These are phyloP conservation scores for Podila epicladia DNA, from an alignment of 192 early-diverging fungal species.

Conservation along the genomic window DNA sequence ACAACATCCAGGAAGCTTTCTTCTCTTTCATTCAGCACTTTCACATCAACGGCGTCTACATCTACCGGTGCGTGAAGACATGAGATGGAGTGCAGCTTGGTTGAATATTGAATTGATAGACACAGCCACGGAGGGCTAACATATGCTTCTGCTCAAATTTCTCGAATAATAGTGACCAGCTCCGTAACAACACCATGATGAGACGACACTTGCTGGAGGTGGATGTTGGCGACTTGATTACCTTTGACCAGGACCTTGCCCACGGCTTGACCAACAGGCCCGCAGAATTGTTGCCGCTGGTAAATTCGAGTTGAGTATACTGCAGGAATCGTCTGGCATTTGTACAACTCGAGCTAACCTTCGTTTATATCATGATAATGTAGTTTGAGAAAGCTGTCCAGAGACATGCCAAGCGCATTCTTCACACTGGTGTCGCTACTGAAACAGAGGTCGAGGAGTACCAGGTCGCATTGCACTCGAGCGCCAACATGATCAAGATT, in stretches of 20 bases:
- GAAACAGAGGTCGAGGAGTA: slow-evolving; percentile 79
- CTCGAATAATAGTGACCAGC: slow-evolving; percentile 77
- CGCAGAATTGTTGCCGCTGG: slow-evolving; percentile 81
- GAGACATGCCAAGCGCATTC: slow-evolving; percentile 77
- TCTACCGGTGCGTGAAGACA: slow-evolving; percentile 71
- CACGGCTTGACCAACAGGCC: slow-evolving; percentile 84
- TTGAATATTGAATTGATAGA: no score
- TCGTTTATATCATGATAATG: neutral
- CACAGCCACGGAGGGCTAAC: no score
- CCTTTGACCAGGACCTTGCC: slow-evolving; percentile 86
- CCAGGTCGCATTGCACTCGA: slow-evolving; percentile 90
- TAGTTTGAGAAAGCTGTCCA: slow-evolving; percentile 93
- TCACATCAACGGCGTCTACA: slow-evolving; percentile 82
- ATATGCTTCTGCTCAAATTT: neutral
- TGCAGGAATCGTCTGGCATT: neutral
- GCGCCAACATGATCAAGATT: slow-evolving; percentile 88
- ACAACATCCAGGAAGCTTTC: slow-evolving; percentile 72
- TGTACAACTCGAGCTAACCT: neutral
- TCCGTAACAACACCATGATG: slow-evolving; percentile 83
- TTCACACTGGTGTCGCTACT: slow-evolving; percentile 61
- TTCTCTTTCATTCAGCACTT: slow-evolving; percentile 89
- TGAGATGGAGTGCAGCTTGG: no score
- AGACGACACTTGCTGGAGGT: slow-evolving; percentile 87
- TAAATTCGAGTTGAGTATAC: slow-evolving; percentile 31
- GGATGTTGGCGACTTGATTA: slow-evolving; percentile 85